Evolutionary conservation across 495 filamentous ascomycete species (phyloP).

Genomic region (Aspergillus carlsbadensis): DNA sequence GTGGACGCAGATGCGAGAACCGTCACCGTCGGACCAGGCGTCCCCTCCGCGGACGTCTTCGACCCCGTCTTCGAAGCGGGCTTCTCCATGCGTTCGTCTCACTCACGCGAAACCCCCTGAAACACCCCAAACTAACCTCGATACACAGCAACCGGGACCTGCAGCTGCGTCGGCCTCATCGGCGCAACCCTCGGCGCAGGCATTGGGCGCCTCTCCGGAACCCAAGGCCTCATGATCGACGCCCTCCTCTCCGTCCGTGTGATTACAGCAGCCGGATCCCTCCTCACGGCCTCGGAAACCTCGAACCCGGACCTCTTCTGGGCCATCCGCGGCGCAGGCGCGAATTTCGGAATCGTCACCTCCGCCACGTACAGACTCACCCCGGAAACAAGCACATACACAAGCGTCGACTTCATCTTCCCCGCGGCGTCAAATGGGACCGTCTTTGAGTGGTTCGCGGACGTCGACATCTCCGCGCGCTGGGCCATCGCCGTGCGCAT

Average conservation of each 20-base stretch:
- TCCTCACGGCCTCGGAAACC: constrained; percentile 29
- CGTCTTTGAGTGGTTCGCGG: neutral
- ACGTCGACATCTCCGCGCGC: neutral
- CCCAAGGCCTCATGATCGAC: constrained; percentile 59
- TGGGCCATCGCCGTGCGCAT: neutral
- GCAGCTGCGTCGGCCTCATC: constrained; percentile 23
- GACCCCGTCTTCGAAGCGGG: neutral
- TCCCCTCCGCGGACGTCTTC: neutral
- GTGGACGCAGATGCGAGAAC: neutral
- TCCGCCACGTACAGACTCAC: constrained; percentile 48
- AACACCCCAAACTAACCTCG: neutral
- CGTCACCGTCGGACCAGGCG: neutral
- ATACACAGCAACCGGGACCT: neutral
- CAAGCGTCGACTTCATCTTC: constrained; percentile 42
- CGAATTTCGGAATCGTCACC: constrained; percentile 62
- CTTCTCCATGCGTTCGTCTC: neutral
- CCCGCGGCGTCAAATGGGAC: neutral
- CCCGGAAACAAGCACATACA: constrained; percentile 33
- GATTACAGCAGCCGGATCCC: constrained; percentile 55
- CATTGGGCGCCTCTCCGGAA: constrained; percentile 58
- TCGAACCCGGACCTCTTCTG: constrained; percentile 50
- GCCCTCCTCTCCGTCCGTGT: constrained; percentile 52
- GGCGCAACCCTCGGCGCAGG: constrained; percentile 62
- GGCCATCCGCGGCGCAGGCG: constrained; percentile 58
- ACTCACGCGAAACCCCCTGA: too few relatives aligned